These are phyloP conservation scores for Blastobotrys chiropterorum DNA, from an alignment of 805 yeast species.

Conservation along the genomic window DNA sequence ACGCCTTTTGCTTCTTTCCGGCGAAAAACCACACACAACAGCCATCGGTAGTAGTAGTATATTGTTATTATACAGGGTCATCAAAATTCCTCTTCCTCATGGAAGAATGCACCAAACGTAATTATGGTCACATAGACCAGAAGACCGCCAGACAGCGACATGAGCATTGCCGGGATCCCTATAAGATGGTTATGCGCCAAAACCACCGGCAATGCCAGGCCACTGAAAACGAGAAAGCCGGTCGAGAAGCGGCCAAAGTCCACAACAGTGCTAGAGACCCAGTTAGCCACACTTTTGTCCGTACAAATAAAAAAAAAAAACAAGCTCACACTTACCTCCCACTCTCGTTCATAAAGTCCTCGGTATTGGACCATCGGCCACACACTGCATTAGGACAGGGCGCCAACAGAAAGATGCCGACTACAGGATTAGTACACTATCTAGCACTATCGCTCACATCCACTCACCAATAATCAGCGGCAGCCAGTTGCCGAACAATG, in stretches of 20 bases:
- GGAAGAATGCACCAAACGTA: conserved; percentile 74
- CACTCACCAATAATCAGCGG: conserved; percentile 66
- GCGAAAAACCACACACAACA: not conserved
- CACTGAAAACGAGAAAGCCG: conserved; percentile 70
- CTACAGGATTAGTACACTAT: conserved; percentile 19
- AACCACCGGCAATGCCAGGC: conserved; percentile 66
- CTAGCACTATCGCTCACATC: not conserved
- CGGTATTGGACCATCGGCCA: conserved; percentile 38
- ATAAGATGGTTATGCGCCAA: conserved; percentile 71
- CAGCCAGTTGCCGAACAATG: conserved; percentile 83
- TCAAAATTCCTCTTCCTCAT: conserved; percentile 41
- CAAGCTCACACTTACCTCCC: conserved; percentile 37
- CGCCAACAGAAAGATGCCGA: conserved; percentile 59
- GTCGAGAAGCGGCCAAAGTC: conserved; percentile 78
- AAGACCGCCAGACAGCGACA: conserved; percentile 80
- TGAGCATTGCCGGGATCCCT: conserved; percentile 59
- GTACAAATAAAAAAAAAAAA: no score
- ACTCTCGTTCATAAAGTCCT: conserved; percentile 60
- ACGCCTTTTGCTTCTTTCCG: no score
- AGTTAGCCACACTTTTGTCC: no score
- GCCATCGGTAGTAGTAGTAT: not conserved
- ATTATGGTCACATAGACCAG: conserved; percentile 79
- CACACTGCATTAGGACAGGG: conserved; percentile 66
- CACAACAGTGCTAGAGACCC: conserved; percentile 39
- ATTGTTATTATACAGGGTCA: not conserved